Evolutionary conservation across 441 rosid species (phyloP).

Genomic region (Syzygium malaccense): DNA sequence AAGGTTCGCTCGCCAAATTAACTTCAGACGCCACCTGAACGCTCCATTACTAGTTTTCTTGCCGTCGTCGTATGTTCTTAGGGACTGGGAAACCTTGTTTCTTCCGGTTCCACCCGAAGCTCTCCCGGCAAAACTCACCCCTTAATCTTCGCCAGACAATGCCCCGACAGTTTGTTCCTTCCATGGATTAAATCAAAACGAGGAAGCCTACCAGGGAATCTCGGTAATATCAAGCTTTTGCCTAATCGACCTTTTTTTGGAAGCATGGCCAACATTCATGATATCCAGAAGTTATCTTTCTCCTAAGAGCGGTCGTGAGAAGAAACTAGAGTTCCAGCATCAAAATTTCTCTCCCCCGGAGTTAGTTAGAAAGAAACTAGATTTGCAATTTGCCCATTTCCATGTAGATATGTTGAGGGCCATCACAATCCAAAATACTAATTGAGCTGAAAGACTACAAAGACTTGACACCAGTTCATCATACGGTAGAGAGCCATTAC

Average conservation of each 20-base stretch:
- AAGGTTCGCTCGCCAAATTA: background rate
- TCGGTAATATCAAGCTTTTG: background rate
- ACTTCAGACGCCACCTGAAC: background rate
- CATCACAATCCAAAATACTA: background rate
- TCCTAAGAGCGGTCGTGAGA: background rate
- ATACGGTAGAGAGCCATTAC: background rate
- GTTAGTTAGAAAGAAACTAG: background rate
- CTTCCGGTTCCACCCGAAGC: background rate
- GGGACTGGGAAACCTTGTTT: background rate
- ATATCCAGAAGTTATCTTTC: background rate
- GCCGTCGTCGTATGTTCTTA: background rate
- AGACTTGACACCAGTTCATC: background rate
- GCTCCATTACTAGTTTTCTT: background rate
- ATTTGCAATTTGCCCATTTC: background rate
- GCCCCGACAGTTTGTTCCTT: background rate
- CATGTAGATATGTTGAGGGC: background rate
- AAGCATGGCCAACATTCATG: background rate
- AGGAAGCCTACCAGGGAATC: background rate
- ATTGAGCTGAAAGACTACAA: background rate
- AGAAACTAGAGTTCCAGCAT: background rate
- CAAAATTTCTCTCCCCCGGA: background rate
- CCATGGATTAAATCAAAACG: background rate
- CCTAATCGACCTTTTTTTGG: background rate
- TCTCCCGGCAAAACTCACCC: background rate
- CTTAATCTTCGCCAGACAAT: background rate